Percentiles rank a stretch among this genome's conserved stretches.
Conservation (phyloP, 371 early-diverging fungal species). For the Capillidium rhysosporum region DNA sequence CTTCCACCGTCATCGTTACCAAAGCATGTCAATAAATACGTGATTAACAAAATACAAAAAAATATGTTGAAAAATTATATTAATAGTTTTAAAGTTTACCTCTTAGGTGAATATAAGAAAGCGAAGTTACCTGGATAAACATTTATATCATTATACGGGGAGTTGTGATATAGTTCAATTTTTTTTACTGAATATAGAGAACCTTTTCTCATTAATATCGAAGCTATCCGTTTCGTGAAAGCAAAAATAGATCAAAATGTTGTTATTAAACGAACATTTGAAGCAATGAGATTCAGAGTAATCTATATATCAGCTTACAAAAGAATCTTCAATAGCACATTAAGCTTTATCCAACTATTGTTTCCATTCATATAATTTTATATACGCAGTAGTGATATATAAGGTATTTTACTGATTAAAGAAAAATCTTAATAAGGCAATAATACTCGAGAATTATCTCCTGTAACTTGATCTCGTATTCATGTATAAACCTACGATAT, state of each 20-base stretch:
- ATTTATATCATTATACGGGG: conserved; percentile 15
- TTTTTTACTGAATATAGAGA: conserved; percentile 14
- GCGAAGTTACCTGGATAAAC: conserved; percentile 17
- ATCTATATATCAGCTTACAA: not conserved
- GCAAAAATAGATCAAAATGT: conserved; percentile 14
- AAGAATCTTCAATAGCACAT: not conserved
- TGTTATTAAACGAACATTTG: conserved; percentile 12
- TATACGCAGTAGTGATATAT: not conserved
- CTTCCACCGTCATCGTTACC: conserved; percentile 15
- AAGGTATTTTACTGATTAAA: not conserved
- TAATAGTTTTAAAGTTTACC: conserved; percentile 5
- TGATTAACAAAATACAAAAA: conserved; percentile 2
- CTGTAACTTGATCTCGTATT: not conserved
- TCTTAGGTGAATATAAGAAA: conserved; percentile 18
- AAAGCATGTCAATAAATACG: not conserved
- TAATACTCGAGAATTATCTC: not conserved
- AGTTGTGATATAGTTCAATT: conserved; percentile 21
- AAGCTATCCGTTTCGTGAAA: conserved; percentile 15
- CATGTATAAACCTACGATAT: not conserved
- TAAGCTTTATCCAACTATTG: conserved; percentile 6
- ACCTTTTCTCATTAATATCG: conserved; percentile 10
- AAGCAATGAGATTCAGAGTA: conserved; percentile 13
- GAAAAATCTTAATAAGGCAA: conserved; percentile 7
- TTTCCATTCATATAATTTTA: conserved; percentile 4
- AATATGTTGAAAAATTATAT: not conserved